Base-by-base conservation (phyloP, 129 eudicot genomes). In the Pulicaria dysenterica region DNA sequence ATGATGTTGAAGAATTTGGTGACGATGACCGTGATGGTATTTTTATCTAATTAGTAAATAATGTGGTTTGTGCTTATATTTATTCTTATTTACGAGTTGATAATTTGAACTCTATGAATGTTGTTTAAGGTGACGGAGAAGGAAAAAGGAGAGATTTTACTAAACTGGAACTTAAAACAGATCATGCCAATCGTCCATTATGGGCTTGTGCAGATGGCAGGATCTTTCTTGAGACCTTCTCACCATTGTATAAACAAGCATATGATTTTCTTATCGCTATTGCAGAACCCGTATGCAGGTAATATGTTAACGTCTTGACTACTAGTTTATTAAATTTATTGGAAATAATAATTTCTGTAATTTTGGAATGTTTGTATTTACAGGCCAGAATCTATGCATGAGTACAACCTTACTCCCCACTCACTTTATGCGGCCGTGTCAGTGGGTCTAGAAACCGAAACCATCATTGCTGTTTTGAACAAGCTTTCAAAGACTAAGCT, bases 181-280 rank as follows among this genome's bases (percentile, higher is more conserved):
- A 93, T 82, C 98, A 89, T 24, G 79, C 47, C 13, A 90, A 93
- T 81, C 90, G 96, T 1, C 95, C 98, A 3, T 74, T 93, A 75
- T 93, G 98, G 98, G 98, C 95, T 36, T 90, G 98, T 40, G 95
- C 95, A 8, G 98, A 93, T 85, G 98, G 98, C 4, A 90, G 98
- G 13, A 93, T 93, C 68, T 93, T 93, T 80, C 90, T 93, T 4
- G 98, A 93, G 72, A 90, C 96, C 6, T 93, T 90, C 64, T 93
- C 98, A 5, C 85, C 92, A 1, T 67, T 90, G 15, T 93, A 93
- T 64, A 93, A 93, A 72, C 95, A 93, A 81, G 98, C 98, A 47
- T 90, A 87, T 80, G 98, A 93, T 82, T 93, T 93, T 70, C 89
- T 93, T 65, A 90, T 90, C 47, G 98, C 98, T 17, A 93, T 93